Evolutionary conservation across 208 protist genomes (phyloP), one percentile per base, ranked within the genome.

Genomic region (Phytomonas francai): DNA sequence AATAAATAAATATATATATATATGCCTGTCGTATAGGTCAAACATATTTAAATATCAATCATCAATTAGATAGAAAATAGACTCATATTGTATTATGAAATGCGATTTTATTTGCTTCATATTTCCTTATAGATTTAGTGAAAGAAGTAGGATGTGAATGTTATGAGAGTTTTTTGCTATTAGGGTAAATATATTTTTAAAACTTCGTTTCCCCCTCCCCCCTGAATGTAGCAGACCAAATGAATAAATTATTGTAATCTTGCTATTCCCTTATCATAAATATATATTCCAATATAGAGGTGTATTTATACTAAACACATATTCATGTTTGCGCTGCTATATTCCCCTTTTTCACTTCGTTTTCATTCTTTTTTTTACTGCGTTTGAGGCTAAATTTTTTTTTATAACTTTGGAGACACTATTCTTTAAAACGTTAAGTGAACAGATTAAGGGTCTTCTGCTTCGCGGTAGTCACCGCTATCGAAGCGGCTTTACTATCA

Each of bases 401-500:
- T 25, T 3, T 5, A 54, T 25, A 54, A 54, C 45, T 19, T 54
- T 25, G 45, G 8, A 22, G 45, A 54, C 45, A 19, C 45, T 19
- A 0, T 54, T 25, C 0, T 54, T 25, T 54, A 22, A 9, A 22
- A 54, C 19, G 19, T 25, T 54, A 54, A 54, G 45, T 25, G 45
- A 19, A 19, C 11, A 22, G 45, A 54, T 54, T 22, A 19, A 54
- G 45, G 45, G 16, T 22, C 45, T 54, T 12, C 19, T 19, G 45
- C 45, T 25, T 54, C 19, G 39, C 51, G 36, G 1, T 58, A 22
- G 69, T 59, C 16, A 42, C 54, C 2, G 30, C 29, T 19, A 19
- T 33, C 12, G 54, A 42, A 27, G 22, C 25, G 39, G 51, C 30
- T 66, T 70, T 16, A 76, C 71, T 11, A 1, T 85, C 61, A 66